phyloP scores from a whole-genome alignment of 2,329 filamentous ascomycete genomes.

The Calonectria crousiana region DNA sequence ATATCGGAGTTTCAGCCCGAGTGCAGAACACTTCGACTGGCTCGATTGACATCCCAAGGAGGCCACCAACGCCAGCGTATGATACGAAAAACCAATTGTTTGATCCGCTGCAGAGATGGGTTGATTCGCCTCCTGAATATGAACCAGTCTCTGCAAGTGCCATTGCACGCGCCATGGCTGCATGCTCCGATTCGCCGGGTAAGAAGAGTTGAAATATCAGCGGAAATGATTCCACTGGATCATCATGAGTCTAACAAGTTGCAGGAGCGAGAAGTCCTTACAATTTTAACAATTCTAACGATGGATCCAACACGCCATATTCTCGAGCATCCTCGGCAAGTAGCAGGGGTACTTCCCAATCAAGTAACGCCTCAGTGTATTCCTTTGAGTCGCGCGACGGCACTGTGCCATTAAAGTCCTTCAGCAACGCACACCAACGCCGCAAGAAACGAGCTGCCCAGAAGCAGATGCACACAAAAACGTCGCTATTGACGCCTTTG shows the following conservation, averaged over 20 bases:
- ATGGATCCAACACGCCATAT: neutral
- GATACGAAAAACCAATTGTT: constrained; percentile 7
- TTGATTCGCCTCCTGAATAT: constrained; percentile 45
- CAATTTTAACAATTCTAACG: neutral
- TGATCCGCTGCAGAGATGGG: constrained; percentile 43
- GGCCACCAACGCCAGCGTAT: constrained; percentile 4
- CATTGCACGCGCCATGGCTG: constrained; percentile 40
- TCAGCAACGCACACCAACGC: neutral
- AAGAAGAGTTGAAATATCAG: neutral
- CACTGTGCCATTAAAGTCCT: neutral
- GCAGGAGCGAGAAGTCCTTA: neutral
- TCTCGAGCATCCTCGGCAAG: constrained; percentile 36
- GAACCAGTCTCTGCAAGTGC: constrained; percentile 42
- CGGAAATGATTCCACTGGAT: neutral
- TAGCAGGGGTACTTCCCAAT: constrained; percentile 33
- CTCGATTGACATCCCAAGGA: constrained; percentile 10
- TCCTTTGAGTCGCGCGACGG: constrained; percentile 19
- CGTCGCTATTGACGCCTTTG: neutral
- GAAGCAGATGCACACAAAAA: constrained; percentile 16
- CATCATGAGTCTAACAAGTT: neutral
- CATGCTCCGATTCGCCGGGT: constrained; percentile 5
- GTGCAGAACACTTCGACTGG: neutral
- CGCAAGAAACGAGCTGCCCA: constrained; percentile 4
- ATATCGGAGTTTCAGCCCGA: neutral
- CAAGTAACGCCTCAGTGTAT: constrained; percentile 26